Base-by-base conservation (phyloP, 2,329 filamentous ascomycete species). In the Coniella vitis region DNA sequence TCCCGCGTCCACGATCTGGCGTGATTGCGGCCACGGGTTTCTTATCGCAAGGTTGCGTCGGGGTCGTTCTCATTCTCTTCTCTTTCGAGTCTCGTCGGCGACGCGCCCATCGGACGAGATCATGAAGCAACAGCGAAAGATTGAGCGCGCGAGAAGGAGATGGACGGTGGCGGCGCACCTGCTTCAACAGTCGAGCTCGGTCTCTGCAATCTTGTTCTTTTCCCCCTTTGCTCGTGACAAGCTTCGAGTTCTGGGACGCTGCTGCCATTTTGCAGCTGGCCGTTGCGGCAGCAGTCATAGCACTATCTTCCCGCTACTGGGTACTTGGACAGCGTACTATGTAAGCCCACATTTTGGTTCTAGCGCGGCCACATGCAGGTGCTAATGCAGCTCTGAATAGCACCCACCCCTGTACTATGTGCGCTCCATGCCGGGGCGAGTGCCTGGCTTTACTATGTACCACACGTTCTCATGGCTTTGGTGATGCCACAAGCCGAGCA, bases 341-440 rank as follows among this genome's bases (percentile, higher is more conserved):
- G 16, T 20, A 19, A 31, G 10, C 17, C 31, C 36, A n/a, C 25
- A 29, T 34, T 39, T 22, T 38, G 36, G 16, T 46, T 34, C 44
- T 39, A 39, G 35, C 44, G 36, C 16, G 37, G 25, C 32, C 44
- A 38, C 16, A 32, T 45, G 43, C 34, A 45, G 21, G 35, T 32
- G 44, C 44, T 46, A 46, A 46, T 46, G 44, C 44, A 35, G 44
- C 44, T 34, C 37, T 39, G 36, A 25, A 29, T 21, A 19, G 37
- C 36, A 36, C 44, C 44, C 38, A 25, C 25, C 25, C 25, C 10
- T 29, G 25, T 29, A 36, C 12, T 5, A 4, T 36, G 7, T 14
- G 7, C 7, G 7, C 34, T 36, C 34, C 13, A 14, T 36, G 7
- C 4, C 34, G 25, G 29, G 40, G 16, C 40, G 29, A 42, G 29